phyloP scores from a whole-genome alignment of 306 rosid genomes.

The Clitoria ternatea region DNA sequence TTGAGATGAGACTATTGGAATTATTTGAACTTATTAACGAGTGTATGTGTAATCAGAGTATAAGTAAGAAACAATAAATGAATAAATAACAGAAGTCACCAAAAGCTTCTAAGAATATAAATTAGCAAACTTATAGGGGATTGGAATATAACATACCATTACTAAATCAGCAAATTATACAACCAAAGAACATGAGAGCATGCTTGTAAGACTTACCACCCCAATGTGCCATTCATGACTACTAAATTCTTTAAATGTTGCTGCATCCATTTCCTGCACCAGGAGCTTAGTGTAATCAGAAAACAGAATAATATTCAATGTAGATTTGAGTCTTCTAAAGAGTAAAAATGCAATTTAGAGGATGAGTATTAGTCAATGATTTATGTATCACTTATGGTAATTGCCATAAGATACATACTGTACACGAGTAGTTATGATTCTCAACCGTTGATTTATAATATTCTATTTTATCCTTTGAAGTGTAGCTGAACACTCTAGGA shows the following conservation, averaged over 20 bases:
- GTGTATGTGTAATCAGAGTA: too few species aligned
- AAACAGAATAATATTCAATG: neutral
- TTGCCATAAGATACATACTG: too few species aligned
- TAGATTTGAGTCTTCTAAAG: too few species aligned
- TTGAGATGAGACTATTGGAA: neutral
- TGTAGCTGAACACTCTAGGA: too few species aligned
- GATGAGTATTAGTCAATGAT: too few species aligned
- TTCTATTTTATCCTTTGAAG: too few species aligned
- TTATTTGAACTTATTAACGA: slow-evolving; percentile 2
- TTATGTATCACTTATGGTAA: too few species aligned
- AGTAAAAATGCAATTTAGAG: too few species aligned
- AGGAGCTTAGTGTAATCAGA: slow-evolving; percentile 12
- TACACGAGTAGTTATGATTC: too few species aligned
- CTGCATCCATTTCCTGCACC: slow-evolving; percentile 89
- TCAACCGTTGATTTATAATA: too few species aligned
- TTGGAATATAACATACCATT: neutral
- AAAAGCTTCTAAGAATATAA: neutral
- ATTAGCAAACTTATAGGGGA: neutral
- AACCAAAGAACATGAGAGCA: neutral
- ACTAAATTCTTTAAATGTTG: slow-evolving; percentile 73
- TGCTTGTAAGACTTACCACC: slow-evolving; percentile 54
- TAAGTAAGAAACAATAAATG: neutral
- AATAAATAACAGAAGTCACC: neutral
- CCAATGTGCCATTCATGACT: slow-evolving; percentile 85
- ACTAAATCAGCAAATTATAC: neutral